Conservation (phyloP, 371 early-diverging fungal genomes). For the Circinella umbellata region DNA sequence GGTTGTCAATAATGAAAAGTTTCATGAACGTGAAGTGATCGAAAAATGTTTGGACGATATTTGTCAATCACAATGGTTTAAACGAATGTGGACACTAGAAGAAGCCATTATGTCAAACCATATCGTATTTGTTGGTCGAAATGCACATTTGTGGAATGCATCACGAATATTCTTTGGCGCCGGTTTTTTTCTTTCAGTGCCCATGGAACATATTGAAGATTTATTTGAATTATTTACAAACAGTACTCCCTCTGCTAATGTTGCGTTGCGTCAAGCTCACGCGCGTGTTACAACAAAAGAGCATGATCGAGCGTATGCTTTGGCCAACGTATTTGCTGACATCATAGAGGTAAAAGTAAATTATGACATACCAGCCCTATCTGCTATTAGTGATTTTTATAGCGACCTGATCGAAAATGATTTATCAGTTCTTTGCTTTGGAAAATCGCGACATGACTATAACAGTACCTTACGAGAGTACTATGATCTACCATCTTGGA, state of each 20-base stretch:
- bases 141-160: not conserved
- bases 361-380: not conserved
- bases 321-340: slow-evolving; percentile 1
- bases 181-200: no score
- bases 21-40: not conserved
- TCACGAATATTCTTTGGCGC: not conserved
- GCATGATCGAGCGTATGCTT: slow-evolving; percentile 1
- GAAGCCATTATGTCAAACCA: slow-evolving; percentile 2
- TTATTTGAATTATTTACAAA: not conserved
- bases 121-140: slow-evolving; percentile 5
- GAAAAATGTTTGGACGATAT: not conserved
- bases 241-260: not conserved
- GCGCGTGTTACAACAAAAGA: not conserved
- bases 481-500: not conserved
- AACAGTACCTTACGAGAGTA: not conserved
- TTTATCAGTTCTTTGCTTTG: not conserved
- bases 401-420: not conserved
- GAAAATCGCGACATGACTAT: not conserved
- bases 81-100: slow-evolving; percentile 3
- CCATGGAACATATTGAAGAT: no score
- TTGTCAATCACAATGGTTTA: not conserved
- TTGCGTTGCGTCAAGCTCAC: not conserved
- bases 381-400: not conserved
- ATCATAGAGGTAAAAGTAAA: not conserved
- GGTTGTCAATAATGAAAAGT: not conserved